A percentile compares a stretch with the other conserved stretches of the same genome.
Evolutionary conservation across 2,329 filamentous ascomycete genomes (phyloP).

Genomic region (Mollisiaceae sp.): DNA sequence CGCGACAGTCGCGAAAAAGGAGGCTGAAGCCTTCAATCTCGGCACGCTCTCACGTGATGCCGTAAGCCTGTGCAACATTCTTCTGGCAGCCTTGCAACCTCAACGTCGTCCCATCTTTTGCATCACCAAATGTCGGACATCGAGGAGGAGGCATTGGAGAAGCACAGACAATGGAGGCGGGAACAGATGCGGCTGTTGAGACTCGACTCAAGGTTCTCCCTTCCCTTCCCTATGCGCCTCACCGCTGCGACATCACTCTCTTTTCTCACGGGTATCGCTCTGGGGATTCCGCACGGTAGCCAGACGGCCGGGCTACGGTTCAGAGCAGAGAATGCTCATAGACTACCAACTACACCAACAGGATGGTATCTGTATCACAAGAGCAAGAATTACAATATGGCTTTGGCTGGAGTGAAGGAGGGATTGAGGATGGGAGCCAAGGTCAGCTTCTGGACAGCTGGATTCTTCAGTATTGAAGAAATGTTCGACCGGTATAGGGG

Average conservation of each 20-base stretch:
- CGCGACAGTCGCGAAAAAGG: conserved; percentile 1
- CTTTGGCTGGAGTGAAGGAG: conserved; percentile 77
- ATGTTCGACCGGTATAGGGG: conserved; percentile 77
- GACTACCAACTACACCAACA: conserved; percentile 78
- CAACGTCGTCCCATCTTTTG: conserved; percentile 27
- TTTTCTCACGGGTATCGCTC: conserved; percentile 69
- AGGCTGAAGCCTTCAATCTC: neutral
- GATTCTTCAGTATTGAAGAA: conserved; percentile 84
- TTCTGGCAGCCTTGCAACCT: conserved; percentile 21
- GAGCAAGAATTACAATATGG: conserved; percentile 90
- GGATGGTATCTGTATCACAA: conserved; percentile 99
- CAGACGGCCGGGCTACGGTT: conserved; percentile 80
- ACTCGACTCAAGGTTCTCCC: conserved; percentile 54
- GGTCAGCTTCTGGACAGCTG: conserved; percentile 72
- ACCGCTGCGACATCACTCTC: conserved; percentile 66
- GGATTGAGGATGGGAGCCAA: conserved; percentile 75
- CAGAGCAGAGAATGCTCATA: conserved; percentile 94
- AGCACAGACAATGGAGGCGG: conserved; percentile 20
- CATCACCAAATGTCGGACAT: conserved; percentile 14
- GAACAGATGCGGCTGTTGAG: conserved; percentile 26
- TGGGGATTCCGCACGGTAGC: conserved; percentile 76
- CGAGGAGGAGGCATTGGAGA: conserved; percentile 29
- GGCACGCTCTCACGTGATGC: conserved; percentile 13
- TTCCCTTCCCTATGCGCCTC: conserved; percentile 69
- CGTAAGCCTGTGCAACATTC: conserved; percentile 16